Evolutionary conservation across 441 rosid species (phyloP), one percentile per base, ranked within the genome.

Genomic region (Raphanus hybrid): DNA sequence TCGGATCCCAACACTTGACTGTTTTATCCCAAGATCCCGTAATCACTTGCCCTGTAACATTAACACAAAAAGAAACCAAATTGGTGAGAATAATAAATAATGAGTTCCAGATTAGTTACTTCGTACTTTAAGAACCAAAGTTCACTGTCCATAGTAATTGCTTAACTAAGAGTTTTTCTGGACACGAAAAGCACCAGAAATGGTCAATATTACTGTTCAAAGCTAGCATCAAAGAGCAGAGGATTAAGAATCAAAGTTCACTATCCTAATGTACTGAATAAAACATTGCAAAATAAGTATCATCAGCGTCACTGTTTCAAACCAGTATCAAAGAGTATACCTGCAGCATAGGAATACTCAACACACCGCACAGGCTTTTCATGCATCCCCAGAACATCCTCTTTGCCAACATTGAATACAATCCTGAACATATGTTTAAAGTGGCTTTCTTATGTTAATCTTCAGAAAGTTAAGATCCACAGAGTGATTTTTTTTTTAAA

Each of bases 1-100:
- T 87, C 12, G 98, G 99, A 84, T 96, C 99, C 99, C 99, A 96
- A 71, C 95, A 93, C 74, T 90, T 96, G 59, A 96, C 68, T 18
- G 97, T 93, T 83, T 88, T 96, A 77, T 96, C 99, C 99, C 98
- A 96, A 80, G 97, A 90, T 70, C 98, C 99, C 7, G 91, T 92
- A 67, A 96, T 91, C 58, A 93, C 92, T 89, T 96, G 97, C 43
- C 98, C 98, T 92, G 60, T 39, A 71, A 63, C 54, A 74, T 18
- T 88, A 41, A 41, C 70, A 65, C 14, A 37, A 37, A 45, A 73
- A 52, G 23, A 1, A 60, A 32, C 62, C n/a, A 32, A 29, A 68
- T 16, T n/a, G 55, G 16, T 45, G 54, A 12, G 5, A 4, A 27
- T 4, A n/a, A 4, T 1, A 48, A 48, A 48, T 12, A n/a, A 45